Percentiles rank a stretch among this genome's conserved stretches.
phyloP scores from a whole-genome alignment of 805 yeast genomes.

The Candida incommunis region DNA sequence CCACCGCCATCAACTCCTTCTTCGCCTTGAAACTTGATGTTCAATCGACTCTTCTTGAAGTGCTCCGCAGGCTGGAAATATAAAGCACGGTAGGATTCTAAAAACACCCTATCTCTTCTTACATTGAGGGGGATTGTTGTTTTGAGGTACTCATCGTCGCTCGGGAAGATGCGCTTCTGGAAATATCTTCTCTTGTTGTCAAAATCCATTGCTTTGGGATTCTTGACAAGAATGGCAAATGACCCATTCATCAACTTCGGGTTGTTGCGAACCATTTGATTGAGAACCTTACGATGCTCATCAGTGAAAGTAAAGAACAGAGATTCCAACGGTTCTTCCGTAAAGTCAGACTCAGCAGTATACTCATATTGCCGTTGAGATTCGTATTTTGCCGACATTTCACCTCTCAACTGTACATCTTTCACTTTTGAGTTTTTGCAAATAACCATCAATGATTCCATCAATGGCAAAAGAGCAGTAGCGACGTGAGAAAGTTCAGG shows the following conservation, averaged over 20 bases:
- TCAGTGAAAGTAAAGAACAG: constrained; percentile 79
- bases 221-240: constrained; percentile 73
- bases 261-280: constrained; percentile 81
- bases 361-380: constrained; percentile 20
- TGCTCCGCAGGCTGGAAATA: constrained; percentile 41
- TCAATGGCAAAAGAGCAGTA: constrained; percentile 68
- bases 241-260: constrained; percentile 95
- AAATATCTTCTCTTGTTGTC: constrained; percentile 86
- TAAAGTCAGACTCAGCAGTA: constrained; percentile 39
- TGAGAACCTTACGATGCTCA: constrained; percentile 72
- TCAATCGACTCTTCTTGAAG: constrained; percentile 50
- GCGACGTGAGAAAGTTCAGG: constrained; percentile 49
- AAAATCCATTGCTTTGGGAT: constrained; percentile 82
- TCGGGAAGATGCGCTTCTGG: constrained; percentile 44
- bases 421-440: constrained; percentile 69
- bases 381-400: constrained; percentile 38
- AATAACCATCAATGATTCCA: constrained; percentile 92
- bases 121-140: constrained; percentile 41
- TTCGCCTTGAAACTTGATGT: constrained; percentile 80
- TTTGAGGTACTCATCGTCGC: constrained; percentile 10
- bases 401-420: constrained; percentile 40
- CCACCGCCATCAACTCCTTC: constrained; percentile 99
- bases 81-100: constrained; percentile 78
- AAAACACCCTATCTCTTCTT: constrained; percentile 79
- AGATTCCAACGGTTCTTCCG: constrained; percentile 61